Base-by-base conservation (phyloP, 805 yeast genomes). In the Brettanomyces nanus region DNA sequence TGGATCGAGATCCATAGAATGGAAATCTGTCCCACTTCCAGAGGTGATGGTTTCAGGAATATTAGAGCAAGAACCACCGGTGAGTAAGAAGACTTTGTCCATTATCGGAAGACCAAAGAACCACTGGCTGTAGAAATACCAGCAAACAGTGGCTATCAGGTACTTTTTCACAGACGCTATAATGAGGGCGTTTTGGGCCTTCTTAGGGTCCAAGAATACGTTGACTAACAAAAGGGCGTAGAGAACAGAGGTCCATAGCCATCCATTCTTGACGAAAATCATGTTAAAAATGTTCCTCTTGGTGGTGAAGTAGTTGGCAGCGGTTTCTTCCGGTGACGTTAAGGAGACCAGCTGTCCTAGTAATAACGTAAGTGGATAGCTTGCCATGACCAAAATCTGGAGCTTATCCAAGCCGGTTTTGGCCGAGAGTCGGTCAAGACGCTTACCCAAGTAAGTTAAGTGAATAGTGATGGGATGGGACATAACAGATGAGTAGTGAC, bases 71-170 rank as follows among this genome's bases (percentile, higher is more conserved):
- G 62, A 58, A 0, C 98, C 98, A 2, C 98, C 98, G 0, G 95
- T 85, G 39, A 61, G 58, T 1, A 80, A 45, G 50, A 90, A 90
- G 1, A 90, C 66, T 30, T 79, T 63, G 59, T 90, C 98, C 96
- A 92, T 90, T 2, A 90, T 54, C 0, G 97, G 96, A 42, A 73
- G 61, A 1, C 92, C 95, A 54, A 79, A 76, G 53, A 73, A 76
- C 92, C 87, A 85, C 57, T 87, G 97, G 4, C 96, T 80, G 57
- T 84, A 89, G 13, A 84, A 48, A 18, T 71, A 52, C 97, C 97
- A 92, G 85, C 95, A 84, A 0, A 63, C 14, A 0, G 96, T 83
- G 15, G 79, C 73, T 4, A 72, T 40, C 0, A 48, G 47, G 52
- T 75, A 85, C 26, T 83, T 56, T 17, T 61, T 41, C 1, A 62